Evolutionary conservation across 352 stramenopile species (phyloP).

Genomic region (Phytophthora fragariaefolia): DNA sequence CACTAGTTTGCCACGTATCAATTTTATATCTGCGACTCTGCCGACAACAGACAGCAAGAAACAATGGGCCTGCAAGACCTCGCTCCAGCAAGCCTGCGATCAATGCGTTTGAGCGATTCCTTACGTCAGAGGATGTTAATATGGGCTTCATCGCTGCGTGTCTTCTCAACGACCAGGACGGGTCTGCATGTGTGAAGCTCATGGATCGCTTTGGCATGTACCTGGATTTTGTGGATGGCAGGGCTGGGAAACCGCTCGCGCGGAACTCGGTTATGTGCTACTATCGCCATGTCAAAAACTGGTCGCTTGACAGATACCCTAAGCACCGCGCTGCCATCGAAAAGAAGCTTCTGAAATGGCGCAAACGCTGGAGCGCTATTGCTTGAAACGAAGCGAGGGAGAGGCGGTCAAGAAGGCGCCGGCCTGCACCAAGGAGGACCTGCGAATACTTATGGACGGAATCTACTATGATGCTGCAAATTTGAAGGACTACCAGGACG

Average conservation of each 20-base stretch:
- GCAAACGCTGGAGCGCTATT: constrained; percentile 20
- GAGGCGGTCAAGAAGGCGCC: constrained; percentile 19
- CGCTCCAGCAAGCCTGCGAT: constrained; percentile 12
- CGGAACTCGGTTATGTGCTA: constrained; percentile 25
- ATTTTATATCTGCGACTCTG: neutral
- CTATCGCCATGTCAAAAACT: constrained; percentile 27
- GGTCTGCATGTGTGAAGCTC: constrained; percentile 3
- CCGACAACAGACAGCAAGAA: neutral
- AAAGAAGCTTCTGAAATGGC: constrained; percentile 17
- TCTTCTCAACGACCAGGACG: constrained; percentile 1
- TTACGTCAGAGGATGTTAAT: constrained; percentile 15
- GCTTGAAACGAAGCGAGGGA: constrained; percentile 12
- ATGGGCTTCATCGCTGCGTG: constrained; percentile 22
- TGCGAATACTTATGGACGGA: too few species aligned
- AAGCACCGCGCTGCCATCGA: constrained; percentile 11
- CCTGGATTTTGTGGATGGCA: constrained; percentile 6
- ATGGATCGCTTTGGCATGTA: constrained; percentile 17
- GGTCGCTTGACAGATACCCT: constrained; percentile 22
- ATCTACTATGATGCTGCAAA: constrained; percentile 4
- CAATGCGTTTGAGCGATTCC: constrained; percentile 24
- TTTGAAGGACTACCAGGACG: constrained; percentile 28
- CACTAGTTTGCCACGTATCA: neutral
- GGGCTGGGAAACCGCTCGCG: neutral
- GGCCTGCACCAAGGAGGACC: constrained; percentile 17
- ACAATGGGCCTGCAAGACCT: constrained; percentile 21